phyloP scores from a whole-genome alignment of 192 early-diverging fungal genomes.

The Backusella luteola region DNA sequence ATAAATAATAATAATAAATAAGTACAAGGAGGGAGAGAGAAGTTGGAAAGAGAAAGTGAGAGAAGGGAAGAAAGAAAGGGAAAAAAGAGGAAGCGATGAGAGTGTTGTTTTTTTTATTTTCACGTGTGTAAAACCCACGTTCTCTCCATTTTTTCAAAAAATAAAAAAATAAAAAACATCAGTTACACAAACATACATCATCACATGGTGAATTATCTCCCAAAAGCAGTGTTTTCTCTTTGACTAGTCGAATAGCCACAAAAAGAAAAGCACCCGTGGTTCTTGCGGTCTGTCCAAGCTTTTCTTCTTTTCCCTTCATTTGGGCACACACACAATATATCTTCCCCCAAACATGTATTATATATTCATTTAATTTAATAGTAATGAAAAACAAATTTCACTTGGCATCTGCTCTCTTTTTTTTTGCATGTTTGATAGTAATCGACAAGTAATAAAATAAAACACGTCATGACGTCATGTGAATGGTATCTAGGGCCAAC shows the following conservation, averaged over 20 bases:
- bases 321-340: background rate
- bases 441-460: background rate
- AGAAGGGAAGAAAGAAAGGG: background rate
- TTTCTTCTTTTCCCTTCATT: background rate
- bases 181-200: background rate
- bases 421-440: background rate
- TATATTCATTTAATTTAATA: background rate
- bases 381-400: background rate
- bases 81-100: background rate
- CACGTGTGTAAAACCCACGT: slow-evolving; percentile 5
- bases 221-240: background rate
- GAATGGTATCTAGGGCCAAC: background rate
- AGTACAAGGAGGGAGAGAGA: background rate
- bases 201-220: slow-evolving; percentile 3
- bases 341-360: too few species aligned
- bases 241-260: background rate
- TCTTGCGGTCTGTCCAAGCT: background rate
- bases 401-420: background rate
- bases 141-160: background rate
- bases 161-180: background rate
- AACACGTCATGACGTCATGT: background rate
- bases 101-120: slow-evolving; percentile 3
- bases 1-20: background rate
- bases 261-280: background rate
- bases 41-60: background rate